Base-by-base conservation (phyloP, 192 early-diverging fungal species). In the Diversispora eburnea region DNA sequence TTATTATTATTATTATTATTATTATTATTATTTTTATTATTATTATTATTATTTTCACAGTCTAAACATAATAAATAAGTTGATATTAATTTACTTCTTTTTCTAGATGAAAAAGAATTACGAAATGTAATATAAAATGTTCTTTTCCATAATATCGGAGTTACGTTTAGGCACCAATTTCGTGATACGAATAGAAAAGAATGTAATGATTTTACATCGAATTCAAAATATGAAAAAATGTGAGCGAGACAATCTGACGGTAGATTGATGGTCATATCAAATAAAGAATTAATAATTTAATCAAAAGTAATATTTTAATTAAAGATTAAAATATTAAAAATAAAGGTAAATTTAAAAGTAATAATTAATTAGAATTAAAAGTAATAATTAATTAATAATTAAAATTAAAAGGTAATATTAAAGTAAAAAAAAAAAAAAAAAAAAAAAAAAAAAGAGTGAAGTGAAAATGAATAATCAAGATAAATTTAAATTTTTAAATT, bases 141-240 rank as follows among this genome's bases (percentile, higher is more conserved):
- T 43, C 51, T 15, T 51, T 39, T 47, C 67, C 67, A 68, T 8
- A 68, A 54, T 41, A 68, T 15, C 8, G 25, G 46, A n/a, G 52
- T 48, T 12, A 48, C 49, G 22, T 52, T 51, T 8, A 39, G 13
- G 15, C 67, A 68, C 67, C 67, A 68, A 52, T 20, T 7, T 39
- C 47, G 19, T 25, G 20, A 52, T 51, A 68, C 67, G 19, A 68
- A 49, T 52, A 68, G 67, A 52, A 39, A 48, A 33, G 67, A 68
- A 68, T 68, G 47, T 52, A 68, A 54, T n/a, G 67, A 49, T 22
- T 39, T 47, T 2, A 22, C 46, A 68, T 68, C 67, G 9, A 22
- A 5, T 3, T 48, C 48, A 51, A 68, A 39, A 49, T 68, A 52
- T 33, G 46, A 39, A 54, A 68, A n/a, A 2, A 68, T 54, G 13